Base-by-base conservation (phyloP, 2,329 filamentous ascomycete genomes). In the Tolypocladium pustulatum region DNA sequence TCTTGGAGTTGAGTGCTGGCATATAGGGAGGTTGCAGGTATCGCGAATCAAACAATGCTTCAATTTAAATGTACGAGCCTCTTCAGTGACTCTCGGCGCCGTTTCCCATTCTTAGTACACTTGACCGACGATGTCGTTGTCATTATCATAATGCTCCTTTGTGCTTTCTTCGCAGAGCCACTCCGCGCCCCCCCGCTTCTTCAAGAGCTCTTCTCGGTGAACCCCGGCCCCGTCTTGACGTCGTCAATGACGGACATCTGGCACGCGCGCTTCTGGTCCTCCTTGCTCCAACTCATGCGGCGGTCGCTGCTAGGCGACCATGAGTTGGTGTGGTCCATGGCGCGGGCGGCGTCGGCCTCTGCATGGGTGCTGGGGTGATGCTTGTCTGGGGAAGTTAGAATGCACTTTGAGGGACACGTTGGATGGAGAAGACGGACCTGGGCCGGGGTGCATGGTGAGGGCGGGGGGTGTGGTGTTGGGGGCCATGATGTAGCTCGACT, bases 251-350 rank as follows among this genome's bases (percentile, higher is more conserved):
- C 70, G 54, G 68, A 70, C 78, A 81, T 78, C 64, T 81, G 79
- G 69, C 80, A 65, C 57, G 71, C 71, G 61, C 76, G 80, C 68
- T 81, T 82, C 68, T 75, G 75, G 66, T 82, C 81, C 69, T 85
- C 78, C 40, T 73, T 72, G 65, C 72, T 77, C 73, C 77, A 84
- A 70, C 79, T 81, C 67, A 78, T 77, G 54, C 79, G 76, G 12
- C 76, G 73, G 63, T 75, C 69, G 57, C 75, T 63, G 22, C 66
- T 64, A 9, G 81, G 81, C 63, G 74, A 75, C 81, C 81, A 84
- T 61, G 63, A 66, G 58, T 65, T 67, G 2, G 72, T 69, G 63
- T 68, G 68, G 40, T 67, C 64, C 64, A 72, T 70, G 64, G 68
- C 70, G 56, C 70, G 70, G 57, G 65, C 65, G 55, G 69, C 69